Evolutionary conservation across 306 rosid species (phyloP), one percentile per base, ranked within the genome.

Genomic region (Aeschynomene evenia): DNA sequence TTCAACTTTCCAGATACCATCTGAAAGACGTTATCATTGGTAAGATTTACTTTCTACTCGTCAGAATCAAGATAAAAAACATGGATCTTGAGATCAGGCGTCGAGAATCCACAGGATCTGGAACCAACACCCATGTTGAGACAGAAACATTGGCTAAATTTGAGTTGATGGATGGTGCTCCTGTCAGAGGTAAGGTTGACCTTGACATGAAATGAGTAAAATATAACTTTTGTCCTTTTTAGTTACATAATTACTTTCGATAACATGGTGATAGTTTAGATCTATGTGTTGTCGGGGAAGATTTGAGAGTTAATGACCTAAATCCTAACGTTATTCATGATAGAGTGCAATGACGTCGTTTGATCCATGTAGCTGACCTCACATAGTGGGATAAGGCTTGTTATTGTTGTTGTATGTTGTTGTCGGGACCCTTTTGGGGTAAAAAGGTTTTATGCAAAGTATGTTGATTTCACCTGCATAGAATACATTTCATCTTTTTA

Each of bases 141-240:
- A 94, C 99, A 24, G 99, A 94, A 86, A 94, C 99, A 46, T 83
- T 94, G 61, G 99, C 99, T 50, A 94, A 94, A 82, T 90, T 90
- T 46, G 97, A 94, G 81, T 77, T 94, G 85, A 94, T 94, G 99
- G 99, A 90, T 81, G 99, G 99, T 64, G 99, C 99, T 82, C 99
- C 99, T 37, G 99, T 94, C 52, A 77, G 99, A 91, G 99, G 99
- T 91, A 78, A n/a, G 75, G 74, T 82, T 76, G 31, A 20, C 24
- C 71, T 5, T 16, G 57, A 48, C 19, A 56, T 50, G 19, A 24
- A 62, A 52, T 31, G 45, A 45, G 33, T 63, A 54, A 71, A 60
- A 37, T 39, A 34, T 12, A 37, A 15, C 13, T 72, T 61, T 50
- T 2, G 22, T 72, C 16, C 22, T 37, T 61, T 50, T 54, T 51